A percentile compares a stretch with the other conserved stretches of the same genome.
Conservation (phyloP, 2,329 filamentous ascomycete species). For the Verticillium alfalfae region DNA sequence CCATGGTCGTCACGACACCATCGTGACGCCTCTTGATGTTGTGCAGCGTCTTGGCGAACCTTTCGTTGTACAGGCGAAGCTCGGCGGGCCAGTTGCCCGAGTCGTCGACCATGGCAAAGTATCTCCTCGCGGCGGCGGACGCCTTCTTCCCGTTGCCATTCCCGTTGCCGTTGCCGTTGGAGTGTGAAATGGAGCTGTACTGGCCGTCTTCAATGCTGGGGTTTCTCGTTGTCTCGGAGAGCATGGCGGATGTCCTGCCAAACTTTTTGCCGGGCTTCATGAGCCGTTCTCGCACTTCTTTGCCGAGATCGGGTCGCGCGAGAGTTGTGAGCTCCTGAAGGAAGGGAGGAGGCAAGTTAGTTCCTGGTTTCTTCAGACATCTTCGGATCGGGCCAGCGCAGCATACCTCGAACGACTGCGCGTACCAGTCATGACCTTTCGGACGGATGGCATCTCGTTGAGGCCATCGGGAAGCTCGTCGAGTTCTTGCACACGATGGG, state of each 20-base stretch:
- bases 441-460: slow-evolving; percentile 96
- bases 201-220: slow-evolving; percentile 83
- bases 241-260: slow-evolving; percentile 57
- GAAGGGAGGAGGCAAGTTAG: slow-evolving; percentile 3
- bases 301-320: slow-evolving; percentile 68
- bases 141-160: slow-evolving; percentile 43
- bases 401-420: slow-evolving; percentile 94
- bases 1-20: slow-evolving; percentile 95
- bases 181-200: slow-evolving; percentile 50
- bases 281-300: slow-evolving; percentile 74
- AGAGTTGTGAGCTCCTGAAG: slow-evolving; percentile 83
- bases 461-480: slow-evolving; percentile 89
- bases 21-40: slow-evolving; percentile 95
- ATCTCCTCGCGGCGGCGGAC: slow-evolving; percentile 56
- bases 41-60: slow-evolving; percentile 82
- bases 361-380: not conserved
- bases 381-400: not conserved
- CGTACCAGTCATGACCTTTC: slow-evolving; percentile 98
- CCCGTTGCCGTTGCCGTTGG: slow-evolving; percentile 32
- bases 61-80: slow-evolving; percentile 87
- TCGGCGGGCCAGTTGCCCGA: slow-evolving; percentile 87
- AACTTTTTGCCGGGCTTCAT: slow-evolving; percentile 55
- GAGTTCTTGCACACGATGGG: slow-evolving; percentile 93
- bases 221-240: slow-evolving; percentile 82
- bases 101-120: slow-evolving; percentile 91